Evolutionary conservation across 768 basidiomycete genomes (phyloP).

Genomic region (Tremella yokohamensis): DNA sequence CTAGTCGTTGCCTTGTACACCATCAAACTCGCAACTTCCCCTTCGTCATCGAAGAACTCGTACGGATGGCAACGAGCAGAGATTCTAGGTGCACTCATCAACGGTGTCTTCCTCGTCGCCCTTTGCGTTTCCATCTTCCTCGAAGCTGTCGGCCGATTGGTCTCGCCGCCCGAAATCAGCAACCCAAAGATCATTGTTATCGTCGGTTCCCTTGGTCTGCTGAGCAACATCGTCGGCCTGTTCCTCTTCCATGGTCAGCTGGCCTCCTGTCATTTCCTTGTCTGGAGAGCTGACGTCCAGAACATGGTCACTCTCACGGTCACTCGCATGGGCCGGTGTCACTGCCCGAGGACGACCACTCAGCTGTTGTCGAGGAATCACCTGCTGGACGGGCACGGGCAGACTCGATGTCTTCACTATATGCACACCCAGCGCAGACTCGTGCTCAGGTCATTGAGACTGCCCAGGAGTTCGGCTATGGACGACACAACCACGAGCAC

Average conservation of each 20-base stretch:
- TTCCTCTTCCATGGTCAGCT: conserved; percentile 87
- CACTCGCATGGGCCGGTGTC: conserved; percentile 40
- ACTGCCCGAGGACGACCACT: conserved; percentile 19
- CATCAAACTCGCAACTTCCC: conserved; percentile 59
- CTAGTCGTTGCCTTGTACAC: conserved; percentile 92
- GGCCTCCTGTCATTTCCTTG: neutral
- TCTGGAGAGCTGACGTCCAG: conserved; percentile 49
- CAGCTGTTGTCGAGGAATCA: conserved; percentile 18
- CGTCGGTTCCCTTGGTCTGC: conserved; percentile 82
- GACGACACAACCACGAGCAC: conserved; percentile 17
- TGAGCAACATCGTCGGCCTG: conserved; percentile 86
- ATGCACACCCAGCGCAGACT: conserved; percentile 59
- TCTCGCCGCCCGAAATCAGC: conserved; percentile 77
- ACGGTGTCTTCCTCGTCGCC: conserved; percentile 94
- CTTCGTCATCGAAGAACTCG: conserved; percentile 65
- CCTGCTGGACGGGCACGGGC: conserved; percentile 27
- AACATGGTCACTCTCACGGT: conserved; percentile 66
- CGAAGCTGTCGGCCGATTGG: conserved; percentile 87
- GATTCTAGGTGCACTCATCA: conserved; percentile 88
- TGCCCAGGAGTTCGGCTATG: conserved; percentile 68
- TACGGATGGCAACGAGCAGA: conserved; percentile 99
- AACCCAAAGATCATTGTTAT: conserved; percentile 83
- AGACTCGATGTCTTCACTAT: conserved; percentile 58
- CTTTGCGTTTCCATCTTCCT: conserved; percentile 93
- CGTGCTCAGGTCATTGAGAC: conserved; percentile 62